Evolutionary conservation across 1,139 yeast genomes (phyloP), one percentile per base, ranked within the genome.

Genomic region (Magnusiomyces fungicola): DNA sequence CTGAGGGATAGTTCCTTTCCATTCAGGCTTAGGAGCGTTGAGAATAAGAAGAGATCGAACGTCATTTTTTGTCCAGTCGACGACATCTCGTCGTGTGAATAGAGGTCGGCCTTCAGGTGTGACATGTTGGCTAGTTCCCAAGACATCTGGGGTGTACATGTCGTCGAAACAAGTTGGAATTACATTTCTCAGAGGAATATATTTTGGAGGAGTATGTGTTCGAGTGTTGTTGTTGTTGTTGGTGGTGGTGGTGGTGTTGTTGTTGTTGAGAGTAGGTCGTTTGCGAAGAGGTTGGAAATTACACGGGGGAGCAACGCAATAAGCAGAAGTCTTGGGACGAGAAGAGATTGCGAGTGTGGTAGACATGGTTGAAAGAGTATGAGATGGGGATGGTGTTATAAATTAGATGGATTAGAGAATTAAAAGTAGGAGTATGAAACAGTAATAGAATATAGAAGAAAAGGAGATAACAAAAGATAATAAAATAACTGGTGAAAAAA

Each of bases 21-120:
- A 81, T 57, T 76, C 79, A 2, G 77, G 76, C 46, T 65, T 65
- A 40, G 75, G 55, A 30, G 63, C 64, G 42, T 74, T 78, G 22
- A 79, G 70, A 38, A 81, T 78, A 33, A 82, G 65, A 41, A 80
- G 62, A 2, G 85, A 79, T 39, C 87, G 68, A n/a, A 78, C 66
- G 60, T 81, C 87, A 61, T 81, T 81, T 48, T 79, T 60, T 44
- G 73, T 78, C 88, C 88, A 81, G 61, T 80, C 83, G 34, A 78
- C 68, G 40, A 81, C 65, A 16, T 75, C 77, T 46, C 86, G 68
- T 54, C 75, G 76, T 0, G 85, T 79, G 63, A 79, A 80, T 34
- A 64, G 62, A 9, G 87, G 86, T 37, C 86, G 70, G 3, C 83
- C 84, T 51, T 75, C 72, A 12, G 74, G 67, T 22, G 73, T 62